phyloP scores from a whole-genome alignment of 2,329 filamentous ascomycete genomes.

The Chalaropsis ovoidea region DNA sequence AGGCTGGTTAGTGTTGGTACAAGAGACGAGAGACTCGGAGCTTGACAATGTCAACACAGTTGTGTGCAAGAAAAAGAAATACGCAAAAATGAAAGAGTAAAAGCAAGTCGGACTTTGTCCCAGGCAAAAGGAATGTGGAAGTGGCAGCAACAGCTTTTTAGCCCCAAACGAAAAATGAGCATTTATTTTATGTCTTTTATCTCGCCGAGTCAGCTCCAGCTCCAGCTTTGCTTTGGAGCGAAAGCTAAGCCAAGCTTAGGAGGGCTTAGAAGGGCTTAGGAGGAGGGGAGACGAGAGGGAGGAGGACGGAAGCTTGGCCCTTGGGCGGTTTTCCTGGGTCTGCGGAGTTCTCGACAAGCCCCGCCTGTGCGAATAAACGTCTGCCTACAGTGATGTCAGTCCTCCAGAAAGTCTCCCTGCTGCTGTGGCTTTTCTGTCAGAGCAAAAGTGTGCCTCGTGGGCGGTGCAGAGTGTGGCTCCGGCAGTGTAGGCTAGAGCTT shows the following conservation, averaged over 20 bases:
- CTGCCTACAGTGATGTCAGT: constrained; percentile 13
- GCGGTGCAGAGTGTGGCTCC: constrained; percentile 14
- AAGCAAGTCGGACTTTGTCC: not conserved
- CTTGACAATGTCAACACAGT: not conserved
- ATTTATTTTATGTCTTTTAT: not conserved
- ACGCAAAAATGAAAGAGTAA: not conserved
- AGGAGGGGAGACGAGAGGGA: not conserved
- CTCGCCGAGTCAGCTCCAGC: not conserved
- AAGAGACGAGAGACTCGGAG: not conserved
- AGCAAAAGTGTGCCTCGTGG: constrained; percentile 15
- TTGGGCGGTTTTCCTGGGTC: not conserved
- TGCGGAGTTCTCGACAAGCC: not conserved
- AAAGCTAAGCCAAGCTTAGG: constrained; percentile 1
- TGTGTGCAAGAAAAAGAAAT: not conserved
- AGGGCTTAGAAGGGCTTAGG: not conserved
- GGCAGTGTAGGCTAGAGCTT: not conserved
- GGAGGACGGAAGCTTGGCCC: not conserved
- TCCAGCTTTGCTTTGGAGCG: not conserved
- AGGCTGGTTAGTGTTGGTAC: not conserved
- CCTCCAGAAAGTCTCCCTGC: not conserved
- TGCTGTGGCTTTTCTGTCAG: not conserved
- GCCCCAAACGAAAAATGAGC: not conserved
- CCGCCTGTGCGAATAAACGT: not conserved
- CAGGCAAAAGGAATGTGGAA: constrained; percentile 5
- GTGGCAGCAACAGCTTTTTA: not conserved